Conservation (phyloP, 75 land plant species). For the Pinus tabuliformis region DNA sequence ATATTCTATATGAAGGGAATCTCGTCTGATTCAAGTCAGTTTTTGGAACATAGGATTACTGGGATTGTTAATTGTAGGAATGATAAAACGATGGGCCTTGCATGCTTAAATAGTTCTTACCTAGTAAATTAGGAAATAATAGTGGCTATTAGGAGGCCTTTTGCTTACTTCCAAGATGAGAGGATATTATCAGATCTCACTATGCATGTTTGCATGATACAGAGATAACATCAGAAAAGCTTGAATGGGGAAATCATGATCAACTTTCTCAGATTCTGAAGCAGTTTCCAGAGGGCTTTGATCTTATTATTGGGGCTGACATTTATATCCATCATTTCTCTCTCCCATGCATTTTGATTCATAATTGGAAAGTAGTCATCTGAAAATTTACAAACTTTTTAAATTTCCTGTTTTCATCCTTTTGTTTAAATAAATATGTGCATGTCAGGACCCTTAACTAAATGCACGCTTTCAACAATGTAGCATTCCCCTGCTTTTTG, state of each 20-base stretch:
- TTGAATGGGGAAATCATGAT: conserved; percentile 30
- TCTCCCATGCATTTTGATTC: conserved; percentile 1
- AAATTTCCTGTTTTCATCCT: background rate
- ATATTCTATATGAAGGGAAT: background rate
- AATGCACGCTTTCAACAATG: conserved; percentile 75
- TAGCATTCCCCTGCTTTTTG: conserved; percentile 64
- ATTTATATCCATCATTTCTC: conserved; percentile 70
- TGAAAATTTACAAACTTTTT: background rate
- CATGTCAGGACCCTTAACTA: conserved; percentile 27
- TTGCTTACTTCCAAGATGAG: background rate
- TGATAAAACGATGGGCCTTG: background rate
- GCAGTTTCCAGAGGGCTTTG: conserved; percentile 69
- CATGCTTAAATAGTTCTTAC: background rate
- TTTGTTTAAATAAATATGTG: conserved; percentile 2
- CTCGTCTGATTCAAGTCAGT: background rate
- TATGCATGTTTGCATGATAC: conserved; percentile 8
- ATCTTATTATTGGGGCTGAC: conserved; percentile 91
- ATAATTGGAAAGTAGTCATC: background rate
- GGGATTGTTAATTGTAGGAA: background rate
- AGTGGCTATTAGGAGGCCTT: too few species aligned
- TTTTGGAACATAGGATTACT: background rate
- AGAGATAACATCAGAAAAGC: conserved; percentile 69
- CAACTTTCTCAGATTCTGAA: conserved; percentile 48
- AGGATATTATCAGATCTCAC: background rate
- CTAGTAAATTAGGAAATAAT: background rate